phyloP scores from a whole-genome alignment of 495 filamentous ascomycete species.

The Penicillium simplicissimum region DNA sequence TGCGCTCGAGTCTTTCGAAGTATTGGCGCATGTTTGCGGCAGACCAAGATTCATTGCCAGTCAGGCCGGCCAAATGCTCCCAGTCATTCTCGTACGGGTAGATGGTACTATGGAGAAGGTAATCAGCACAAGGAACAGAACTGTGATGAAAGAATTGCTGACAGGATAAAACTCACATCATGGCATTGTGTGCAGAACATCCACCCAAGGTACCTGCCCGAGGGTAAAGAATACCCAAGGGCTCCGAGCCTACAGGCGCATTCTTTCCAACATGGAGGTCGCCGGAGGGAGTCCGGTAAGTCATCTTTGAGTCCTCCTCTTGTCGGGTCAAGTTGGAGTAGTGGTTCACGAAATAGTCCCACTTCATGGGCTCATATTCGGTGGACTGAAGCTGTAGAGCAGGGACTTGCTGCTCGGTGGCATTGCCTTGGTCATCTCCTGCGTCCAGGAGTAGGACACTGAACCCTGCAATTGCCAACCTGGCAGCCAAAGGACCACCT shows the following conservation, averaged over 20 bases:
- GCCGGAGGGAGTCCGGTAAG: constrained; percentile 37
- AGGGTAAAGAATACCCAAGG: constrained; percentile 44
- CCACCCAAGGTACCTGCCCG: constrained; percentile 47
- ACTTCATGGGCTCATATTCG: constrained; percentile 40
- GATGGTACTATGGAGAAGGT: constrained; percentile 21
- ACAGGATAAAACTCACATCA: constrained; percentile 30
- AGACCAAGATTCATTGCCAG: constrained; percentile 42
- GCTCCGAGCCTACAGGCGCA: constrained; percentile 36
- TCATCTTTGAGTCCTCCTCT: constrained; percentile 45
- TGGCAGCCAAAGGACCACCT: constrained; percentile 59
- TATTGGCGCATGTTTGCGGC: constrained; percentile 42
- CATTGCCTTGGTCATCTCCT: constrained; percentile 57
- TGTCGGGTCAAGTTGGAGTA: constrained; percentile 38
- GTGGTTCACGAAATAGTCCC: constrained; percentile 51
- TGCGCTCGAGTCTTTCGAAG: constrained; percentile 50
- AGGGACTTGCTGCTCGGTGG: constrained; percentile 35
- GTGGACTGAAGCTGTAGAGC: constrained; percentile 41
- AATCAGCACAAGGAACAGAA: neutral
- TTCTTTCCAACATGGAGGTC: constrained; percentile 37
- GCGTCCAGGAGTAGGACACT: constrained; percentile 62
- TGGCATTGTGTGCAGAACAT: constrained; percentile 46
- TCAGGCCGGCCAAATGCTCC: constrained; percentile 41
- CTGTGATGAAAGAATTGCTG: neutral
- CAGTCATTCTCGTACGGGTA: constrained; percentile 45
- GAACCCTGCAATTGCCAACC: constrained; percentile 59